Base-by-base conservation (phyloP, 148 eudicot species). In the Pouteria glomerata region DNA sequence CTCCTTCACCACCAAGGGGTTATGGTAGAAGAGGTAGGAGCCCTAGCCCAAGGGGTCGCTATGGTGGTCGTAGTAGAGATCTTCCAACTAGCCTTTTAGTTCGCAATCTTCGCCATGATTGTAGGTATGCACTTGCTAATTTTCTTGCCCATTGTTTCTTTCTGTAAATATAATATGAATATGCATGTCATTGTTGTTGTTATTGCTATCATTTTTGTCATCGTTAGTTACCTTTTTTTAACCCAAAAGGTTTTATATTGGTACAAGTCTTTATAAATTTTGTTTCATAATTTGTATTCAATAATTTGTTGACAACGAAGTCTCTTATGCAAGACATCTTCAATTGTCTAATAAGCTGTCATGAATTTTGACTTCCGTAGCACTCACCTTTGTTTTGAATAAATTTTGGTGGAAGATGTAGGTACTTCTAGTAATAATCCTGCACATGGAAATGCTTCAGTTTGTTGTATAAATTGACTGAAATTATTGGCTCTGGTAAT, bases 61-160 rank as follows among this genome's bases (percentile, higher is more conserved):
- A 88, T 79, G 89, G 92, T 63, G 87, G 89, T 67, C 87, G 86
- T 63, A 78, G 86, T 31, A 86, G 97, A 74, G 97, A 91, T 77
- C 85, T 83, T 55, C 90, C 98, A 2, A 91, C 98, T 21, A 95
- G 98, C 78, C 90, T 95, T 68, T 77, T 95, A 30, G 98, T 95
- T 60, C 91, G 98, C 8, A 95, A 95, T 78, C 98, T 95, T 74
- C 93, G 93, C 70, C 98, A 82, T 82, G 98, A 95, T 65, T 94
- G 98, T 84, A 81, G 97, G 98, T 91, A 29, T 64, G 68, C 69
- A 30, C 34, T 76, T 12, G 3, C 8, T n/a, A 35, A 19, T 57
- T 55, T n/a, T 41, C 12, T 5, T n/a, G 19, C 10, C 3, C 34
- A 55, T 1, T 42, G 15, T 15, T 66, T 39, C 10, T 39, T 39